Conservation (phyloP, 2,329 filamentous ascomycete genomes). For the Ophiostoma himal-ulmi region DNA sequence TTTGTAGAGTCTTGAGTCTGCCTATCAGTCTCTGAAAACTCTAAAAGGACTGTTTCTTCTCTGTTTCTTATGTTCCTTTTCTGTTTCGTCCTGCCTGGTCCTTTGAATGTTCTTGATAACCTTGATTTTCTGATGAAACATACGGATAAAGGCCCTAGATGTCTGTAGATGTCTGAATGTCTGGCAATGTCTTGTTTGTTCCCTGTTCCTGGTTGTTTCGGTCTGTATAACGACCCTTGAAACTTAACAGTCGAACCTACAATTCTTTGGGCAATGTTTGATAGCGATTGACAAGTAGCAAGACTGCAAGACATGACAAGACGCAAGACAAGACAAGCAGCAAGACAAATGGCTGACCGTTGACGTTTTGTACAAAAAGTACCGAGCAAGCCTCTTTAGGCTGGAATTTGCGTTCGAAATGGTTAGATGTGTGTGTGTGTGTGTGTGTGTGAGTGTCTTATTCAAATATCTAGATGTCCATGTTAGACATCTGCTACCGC, state of each 20-base stretch:
- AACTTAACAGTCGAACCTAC: neutral
- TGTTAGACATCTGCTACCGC: too few species aligned
- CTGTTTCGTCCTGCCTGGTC: neutral
- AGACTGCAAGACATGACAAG: too few species aligned
- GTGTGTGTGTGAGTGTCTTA: neutral
- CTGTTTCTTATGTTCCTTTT: neutral
- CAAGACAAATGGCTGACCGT: neutral
- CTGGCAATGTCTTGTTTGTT: neutral
- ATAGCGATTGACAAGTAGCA: neutral
- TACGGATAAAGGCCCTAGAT: neutral
- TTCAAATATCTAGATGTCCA: too few species aligned
- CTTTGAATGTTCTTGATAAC: neutral
- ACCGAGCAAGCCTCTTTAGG: neutral
- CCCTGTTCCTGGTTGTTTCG: neutral
- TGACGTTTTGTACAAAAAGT: neutral
- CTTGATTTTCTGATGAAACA: neutral
- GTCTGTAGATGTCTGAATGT: neutral
- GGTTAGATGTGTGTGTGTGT: too few species aligned
- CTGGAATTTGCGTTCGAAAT: neutral
- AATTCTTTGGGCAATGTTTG: neutral
- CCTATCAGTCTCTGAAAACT: neutral
- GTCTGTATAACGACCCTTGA: neutral
- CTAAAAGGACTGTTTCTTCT: neutral
- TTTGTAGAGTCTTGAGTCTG: neutral
- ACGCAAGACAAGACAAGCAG: neutral